Evolutionary conservation across 1,284 basidiomycete species (phyloP).

Genomic region (Tremellales sp.): DNA sequence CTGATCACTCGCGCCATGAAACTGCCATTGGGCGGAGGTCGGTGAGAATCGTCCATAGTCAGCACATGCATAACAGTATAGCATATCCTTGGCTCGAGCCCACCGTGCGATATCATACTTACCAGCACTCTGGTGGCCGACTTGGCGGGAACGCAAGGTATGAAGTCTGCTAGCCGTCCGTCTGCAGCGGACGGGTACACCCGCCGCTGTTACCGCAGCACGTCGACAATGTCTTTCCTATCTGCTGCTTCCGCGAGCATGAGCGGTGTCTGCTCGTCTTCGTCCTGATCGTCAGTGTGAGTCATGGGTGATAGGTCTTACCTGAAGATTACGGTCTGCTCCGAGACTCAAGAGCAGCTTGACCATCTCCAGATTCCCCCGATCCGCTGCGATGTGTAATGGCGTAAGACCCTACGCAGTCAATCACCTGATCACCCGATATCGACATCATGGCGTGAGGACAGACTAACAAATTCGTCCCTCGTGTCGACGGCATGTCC

Average conservation of each 20-base stretch:
- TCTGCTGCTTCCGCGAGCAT: conserved; percentile 28
- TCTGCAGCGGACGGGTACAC: too few relatives aligned
- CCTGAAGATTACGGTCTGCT: conserved; percentile 64
- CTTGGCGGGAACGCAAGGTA: too few relatives aligned
- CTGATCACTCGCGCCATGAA: too few relatives aligned
- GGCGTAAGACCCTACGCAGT: conserved; percentile 71
- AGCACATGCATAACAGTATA: neutral
- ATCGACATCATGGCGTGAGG: too few relatives aligned
- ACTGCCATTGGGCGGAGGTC: too few relatives aligned
- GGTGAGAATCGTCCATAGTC: too few relatives aligned
- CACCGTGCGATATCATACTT: too few relatives aligned
- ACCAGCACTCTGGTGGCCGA: too few relatives aligned
- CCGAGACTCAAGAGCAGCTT: conserved; percentile 61
- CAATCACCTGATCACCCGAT: neutral
- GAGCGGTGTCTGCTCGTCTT: conserved; percentile 37
- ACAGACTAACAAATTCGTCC: conserved; percentile 61
- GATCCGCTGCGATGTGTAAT: conserved; percentile 76
- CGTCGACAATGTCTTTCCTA: conserved; percentile 23
- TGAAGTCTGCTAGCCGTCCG: too few relatives aligned
- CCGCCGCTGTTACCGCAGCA: too few relatives aligned
- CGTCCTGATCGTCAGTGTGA: conserved; percentile 22
- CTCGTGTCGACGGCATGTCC: conserved; percentile 49
- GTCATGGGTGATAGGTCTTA: conserved; percentile 7
- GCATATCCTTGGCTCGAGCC: too few relatives aligned
- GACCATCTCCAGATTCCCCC: conserved; percentile 62